Base-by-base conservation (phyloP, 768 basidiomycete genomes). In the Suillus discolor region DNA sequence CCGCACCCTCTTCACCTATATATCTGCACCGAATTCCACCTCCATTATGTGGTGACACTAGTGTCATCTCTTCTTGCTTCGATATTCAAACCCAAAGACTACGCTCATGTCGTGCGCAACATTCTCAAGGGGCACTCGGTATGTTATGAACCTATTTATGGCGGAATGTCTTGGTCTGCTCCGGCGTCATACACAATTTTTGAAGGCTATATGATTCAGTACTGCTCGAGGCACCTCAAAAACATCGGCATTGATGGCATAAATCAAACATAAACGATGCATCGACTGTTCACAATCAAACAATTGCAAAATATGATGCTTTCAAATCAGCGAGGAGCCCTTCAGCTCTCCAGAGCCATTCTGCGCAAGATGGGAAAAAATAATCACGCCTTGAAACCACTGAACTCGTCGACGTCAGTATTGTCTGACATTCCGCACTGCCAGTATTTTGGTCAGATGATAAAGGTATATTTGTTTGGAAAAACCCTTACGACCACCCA, bases 401-500 rank as follows among this genome's bases (percentile, higher is more conserved):
- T 8, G 16, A 9, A 55, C 20, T 51, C 36, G 39, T 55, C 51
- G 13, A 25, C 20, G 4, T 63, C 62, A 5, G 25, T 31, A 25
- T 18, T 53, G 20, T 55, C 23, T 3, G 34, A 59, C 23, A 9
- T 57, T 23, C 34, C 25, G 36, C 41, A 23, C 31, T 39, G 62
- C 62, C 55, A 63, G 16, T 36, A 9, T 16, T 13, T 20, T 38
- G 9, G 28, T 39, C 16, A 20, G n/a, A 39, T 38, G 3, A 23
- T 38, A 49, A 12, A n/a, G 15, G 47, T 23, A 53, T 31, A 4
- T 6, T 20, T 13, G 1, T 31, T 36, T 16, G 15, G 28, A 36
- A 28, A 51, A 55, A 13, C n/a, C 67, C 73, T 65, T 47, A 75
- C 72, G 66, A 62, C 78, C 79, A 80, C 15, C 79, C 77, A 12